Conservation (phyloP, 164 flowering plant species). For the Macadamia integrifolia region DNA sequence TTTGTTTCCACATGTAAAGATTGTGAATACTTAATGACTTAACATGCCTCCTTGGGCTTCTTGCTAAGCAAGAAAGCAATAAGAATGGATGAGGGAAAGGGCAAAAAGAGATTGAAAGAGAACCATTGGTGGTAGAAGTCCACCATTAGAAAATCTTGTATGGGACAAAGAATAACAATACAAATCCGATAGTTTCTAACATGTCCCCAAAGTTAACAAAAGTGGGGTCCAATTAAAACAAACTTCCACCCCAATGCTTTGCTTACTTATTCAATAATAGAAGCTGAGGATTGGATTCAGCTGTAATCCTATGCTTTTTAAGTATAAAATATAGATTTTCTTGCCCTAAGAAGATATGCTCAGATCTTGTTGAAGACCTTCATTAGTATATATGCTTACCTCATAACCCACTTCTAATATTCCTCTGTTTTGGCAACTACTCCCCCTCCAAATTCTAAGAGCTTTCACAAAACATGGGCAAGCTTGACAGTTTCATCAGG, state of each 20-base stretch:
- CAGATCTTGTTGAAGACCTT: slow-evolving; percentile 55
- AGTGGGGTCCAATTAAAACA: slow-evolving; percentile 45
- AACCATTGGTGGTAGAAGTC: slow-evolving; percentile 41
- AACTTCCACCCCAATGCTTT: slow-evolving; percentile 49
- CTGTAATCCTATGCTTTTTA: slow-evolving; percentile 44
- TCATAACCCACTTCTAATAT: slow-evolving; percentile 67
- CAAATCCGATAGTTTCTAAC: slow-evolving; percentile 35
- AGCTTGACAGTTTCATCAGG: slow-evolving; percentile 21
- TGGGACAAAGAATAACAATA: slow-evolving; percentile 57
- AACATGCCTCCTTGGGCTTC: slow-evolving; percentile 7
- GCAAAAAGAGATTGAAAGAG: slow-evolving; percentile 31
- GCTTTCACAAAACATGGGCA: slow-evolving; percentile 37
- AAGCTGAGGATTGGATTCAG: slow-evolving; percentile 48
- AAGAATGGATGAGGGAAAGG: slow-evolving; percentile 26
- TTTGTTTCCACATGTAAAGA: slow-evolving; percentile 4
- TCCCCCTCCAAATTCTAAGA: slow-evolving; percentile 24
- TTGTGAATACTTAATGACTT: slow-evolving; percentile 15
- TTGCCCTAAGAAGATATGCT: slow-evolving; percentile 72
- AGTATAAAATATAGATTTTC: slow-evolving; percentile 33
- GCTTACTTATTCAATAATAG: slow-evolving; percentile 28
- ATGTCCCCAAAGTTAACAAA: slow-evolving; percentile 33
- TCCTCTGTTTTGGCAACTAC: slow-evolving; percentile 47
- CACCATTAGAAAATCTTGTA: slow-evolving; percentile 31
- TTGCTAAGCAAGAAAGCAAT: slow-evolving; percentile 13
- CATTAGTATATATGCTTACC: slow-evolving; percentile 50